phyloP scores from a whole-genome alignment of 2,329 filamentous ascomycete genomes.

The Cladosporium austrohemisphaericum region DNA sequence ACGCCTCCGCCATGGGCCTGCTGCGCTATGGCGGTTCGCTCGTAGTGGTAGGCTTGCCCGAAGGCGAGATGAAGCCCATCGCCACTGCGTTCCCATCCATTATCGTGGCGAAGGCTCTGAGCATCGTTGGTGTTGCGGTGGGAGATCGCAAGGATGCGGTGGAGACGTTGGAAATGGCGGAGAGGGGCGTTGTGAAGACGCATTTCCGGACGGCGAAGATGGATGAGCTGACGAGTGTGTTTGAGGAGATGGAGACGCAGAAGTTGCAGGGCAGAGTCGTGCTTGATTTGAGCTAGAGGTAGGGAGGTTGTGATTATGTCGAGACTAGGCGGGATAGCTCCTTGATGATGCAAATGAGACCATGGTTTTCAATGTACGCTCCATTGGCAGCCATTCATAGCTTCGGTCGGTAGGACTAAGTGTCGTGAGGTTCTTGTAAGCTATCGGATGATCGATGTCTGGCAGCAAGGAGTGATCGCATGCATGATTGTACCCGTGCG shows the following conservation, averaged over 20 bases:
- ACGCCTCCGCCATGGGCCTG: slow-evolving; percentile 39
- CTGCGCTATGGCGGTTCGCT: slow-evolving; percentile 45
- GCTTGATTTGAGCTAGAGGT: slow-evolving; percentile 36
- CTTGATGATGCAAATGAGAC: no score
- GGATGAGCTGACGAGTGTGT: slow-evolving; percentile 45
- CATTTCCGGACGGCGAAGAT: slow-evolving; percentile 46
- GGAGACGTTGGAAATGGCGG: slow-evolving; percentile 47
- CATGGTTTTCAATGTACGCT: no score
- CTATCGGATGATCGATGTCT: no score
- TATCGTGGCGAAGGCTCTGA: slow-evolving; percentile 41
- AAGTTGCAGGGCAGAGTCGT: slow-evolving; percentile 48
- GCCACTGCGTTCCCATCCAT: slow-evolving; percentile 38
- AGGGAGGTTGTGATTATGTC: no score
- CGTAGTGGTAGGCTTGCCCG: slow-evolving; percentile 47
- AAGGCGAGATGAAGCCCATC: slow-evolving; percentile 46
- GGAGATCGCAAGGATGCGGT: slow-evolving; percentile 47
- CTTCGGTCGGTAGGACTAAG: no score
- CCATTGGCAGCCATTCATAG: no score
- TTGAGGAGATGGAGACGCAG: slow-evolving; percentile 45
- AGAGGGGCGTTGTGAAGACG: slow-evolving; percentile 45
- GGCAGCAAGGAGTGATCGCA: no score
- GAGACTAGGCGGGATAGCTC: no score
- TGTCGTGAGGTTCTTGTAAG: no score
- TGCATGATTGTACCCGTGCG: no score
- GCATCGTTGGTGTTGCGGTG: slow-evolving; percentile 45